phyloP scores from a whole-genome alignment of 139 green algal genomes.

The Pycnococcus provasolii region DNA sequence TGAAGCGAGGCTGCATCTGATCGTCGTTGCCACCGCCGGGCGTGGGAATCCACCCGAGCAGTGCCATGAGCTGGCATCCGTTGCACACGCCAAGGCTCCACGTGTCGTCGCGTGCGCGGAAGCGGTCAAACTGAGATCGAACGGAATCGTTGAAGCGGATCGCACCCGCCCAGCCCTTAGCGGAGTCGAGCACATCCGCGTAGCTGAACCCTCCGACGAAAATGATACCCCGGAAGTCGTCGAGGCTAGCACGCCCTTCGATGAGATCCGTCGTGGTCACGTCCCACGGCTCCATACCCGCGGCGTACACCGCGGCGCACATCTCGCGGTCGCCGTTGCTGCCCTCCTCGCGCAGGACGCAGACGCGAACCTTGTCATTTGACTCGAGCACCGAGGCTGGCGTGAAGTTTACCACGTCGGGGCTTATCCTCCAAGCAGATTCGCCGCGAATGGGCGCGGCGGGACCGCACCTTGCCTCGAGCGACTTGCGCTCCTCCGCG shows the following conservation, averaged over 20 bases:
- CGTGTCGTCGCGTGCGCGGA: slow-evolving; percentile 70
- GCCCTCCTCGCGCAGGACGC: slow-evolving; percentile 91
- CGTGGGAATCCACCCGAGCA: slow-evolving; percentile 85
- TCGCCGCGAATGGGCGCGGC: slow-evolving; percentile 21
- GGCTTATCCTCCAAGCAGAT: slow-evolving; percentile 37
- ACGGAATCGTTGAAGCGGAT: slow-evolving; percentile 86
- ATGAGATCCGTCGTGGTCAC: slow-evolving; percentile 94
- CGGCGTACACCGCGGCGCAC: slow-evolving; percentile 60
- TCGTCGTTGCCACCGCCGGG: slow-evolving; percentile 40
- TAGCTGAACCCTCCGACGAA: slow-evolving; percentile 58
- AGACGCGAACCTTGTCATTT: slow-evolving; percentile 60
- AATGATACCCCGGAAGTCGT: slow-evolving; percentile 64
- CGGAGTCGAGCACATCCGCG: slow-evolving; percentile 89
- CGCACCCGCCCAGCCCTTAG: slow-evolving; percentile 92
- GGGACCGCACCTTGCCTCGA: neutral
- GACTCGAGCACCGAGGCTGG: slow-evolving; percentile 43
- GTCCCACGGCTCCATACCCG: slow-evolving; percentile 89
- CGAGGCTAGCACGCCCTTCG: slow-evolving; percentile 50
- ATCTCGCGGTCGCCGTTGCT: slow-evolving; percentile 97
- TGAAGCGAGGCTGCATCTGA: slow-evolving; percentile 80
- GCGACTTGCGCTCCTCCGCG: slow-evolving; percentile 44
- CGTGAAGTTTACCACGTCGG: slow-evolving; percentile 71
- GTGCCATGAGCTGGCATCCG: slow-evolving; percentile 98
- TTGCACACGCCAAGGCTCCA: slow-evolving; percentile 97
- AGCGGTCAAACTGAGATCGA: slow-evolving; percentile 64